Percentiles rank a stretch among this genome's conserved stretches.
Evolutionary conservation across 140 eudicot genomes (phyloP).

Genomic region (Flaveria floridana): DNA sequence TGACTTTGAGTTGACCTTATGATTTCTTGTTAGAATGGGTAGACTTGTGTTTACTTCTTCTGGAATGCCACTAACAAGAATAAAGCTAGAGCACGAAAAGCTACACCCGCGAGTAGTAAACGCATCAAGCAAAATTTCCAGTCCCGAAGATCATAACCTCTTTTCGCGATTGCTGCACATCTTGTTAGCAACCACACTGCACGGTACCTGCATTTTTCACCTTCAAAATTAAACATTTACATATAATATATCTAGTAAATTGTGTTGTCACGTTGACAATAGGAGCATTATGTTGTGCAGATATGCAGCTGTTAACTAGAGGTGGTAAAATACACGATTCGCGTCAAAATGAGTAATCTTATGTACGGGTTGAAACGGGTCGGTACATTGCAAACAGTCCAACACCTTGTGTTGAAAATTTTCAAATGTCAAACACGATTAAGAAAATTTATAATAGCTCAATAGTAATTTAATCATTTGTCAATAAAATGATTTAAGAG

Average conservation of each 20-base stretch:
- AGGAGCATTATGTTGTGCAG: background rate
- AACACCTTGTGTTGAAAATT: background rate
- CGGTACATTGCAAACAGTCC: background rate
- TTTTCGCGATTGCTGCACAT: constrained; percentile 66
- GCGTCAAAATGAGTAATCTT: background rate
- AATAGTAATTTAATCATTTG: background rate
- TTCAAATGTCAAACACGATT: background rate
- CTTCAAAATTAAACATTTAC: background rate
- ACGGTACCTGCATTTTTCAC: constrained; percentile 52
- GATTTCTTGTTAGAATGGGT: constrained; percentile 27
- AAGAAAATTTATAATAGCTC: background rate
- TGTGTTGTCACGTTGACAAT: background rate
- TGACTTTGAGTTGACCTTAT: constrained; percentile 20
- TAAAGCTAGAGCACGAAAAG: constrained; percentile 58
- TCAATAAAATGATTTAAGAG: background rate
- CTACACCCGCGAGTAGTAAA: constrained; percentile 48
- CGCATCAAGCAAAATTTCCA: constrained; percentile 57
- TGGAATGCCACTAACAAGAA: constrained; percentile 77
- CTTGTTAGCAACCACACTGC: constrained; percentile 91
- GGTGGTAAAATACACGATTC: no score
- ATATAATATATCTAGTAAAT: background rate
- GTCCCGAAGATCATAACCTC: constrained; percentile 54
- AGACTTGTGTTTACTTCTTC: constrained; percentile 49
- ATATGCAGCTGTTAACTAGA: no score
- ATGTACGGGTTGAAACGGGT: background rate